A percentile compares a stretch with the other conserved stretches of the same genome.
These are phyloP conservation scores for Chrysochromulina parva DNA, from an alignment of 78 protist species.

Conservation along the genomic window DNA sequence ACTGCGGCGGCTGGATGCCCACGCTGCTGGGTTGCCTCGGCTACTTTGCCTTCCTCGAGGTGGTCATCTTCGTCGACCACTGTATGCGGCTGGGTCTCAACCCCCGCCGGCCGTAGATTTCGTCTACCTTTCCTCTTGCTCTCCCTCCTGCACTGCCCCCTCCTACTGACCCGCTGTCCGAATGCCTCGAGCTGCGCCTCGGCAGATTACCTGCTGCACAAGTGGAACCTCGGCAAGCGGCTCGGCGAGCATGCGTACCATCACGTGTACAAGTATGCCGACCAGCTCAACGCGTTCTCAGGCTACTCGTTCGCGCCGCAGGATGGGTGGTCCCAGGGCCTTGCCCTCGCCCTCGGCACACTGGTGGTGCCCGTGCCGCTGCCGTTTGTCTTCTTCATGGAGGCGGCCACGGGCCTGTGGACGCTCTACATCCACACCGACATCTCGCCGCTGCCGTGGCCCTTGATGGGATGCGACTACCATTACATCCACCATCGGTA, in stretches of 20 bases:
- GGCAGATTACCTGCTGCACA: not conserved
- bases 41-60: not conserved
- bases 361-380: not conserved
- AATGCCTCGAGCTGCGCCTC: too few species aligned
- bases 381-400: not conserved
- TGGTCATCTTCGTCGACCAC: conserved; percentile 1
- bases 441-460: conserved; percentile 11
- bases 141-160: too few species aligned
- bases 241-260: not conserved
- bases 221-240: not conserved
- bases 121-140: too few species aligned
- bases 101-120: too few species aligned
- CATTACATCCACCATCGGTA: conserved; percentile 11
- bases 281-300: not conserved
- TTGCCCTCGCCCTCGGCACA: not conserved
- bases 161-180: too few species aligned
- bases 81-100: not conserved
- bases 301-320: conserved; percentile 5
- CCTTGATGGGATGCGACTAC: conserved; percentile 20
- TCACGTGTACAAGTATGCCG: conserved; percentile 5
- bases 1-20: conserved; percentile 7
- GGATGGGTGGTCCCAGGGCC: not conserved
- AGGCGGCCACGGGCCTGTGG: not conserved
- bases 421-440: conserved; percentile 26
- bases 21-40: not conserved